phyloP scores from a whole-genome alignment of 1,284 basidiomycete genomes.

The Fomitiporia mediterranea region DNA sequence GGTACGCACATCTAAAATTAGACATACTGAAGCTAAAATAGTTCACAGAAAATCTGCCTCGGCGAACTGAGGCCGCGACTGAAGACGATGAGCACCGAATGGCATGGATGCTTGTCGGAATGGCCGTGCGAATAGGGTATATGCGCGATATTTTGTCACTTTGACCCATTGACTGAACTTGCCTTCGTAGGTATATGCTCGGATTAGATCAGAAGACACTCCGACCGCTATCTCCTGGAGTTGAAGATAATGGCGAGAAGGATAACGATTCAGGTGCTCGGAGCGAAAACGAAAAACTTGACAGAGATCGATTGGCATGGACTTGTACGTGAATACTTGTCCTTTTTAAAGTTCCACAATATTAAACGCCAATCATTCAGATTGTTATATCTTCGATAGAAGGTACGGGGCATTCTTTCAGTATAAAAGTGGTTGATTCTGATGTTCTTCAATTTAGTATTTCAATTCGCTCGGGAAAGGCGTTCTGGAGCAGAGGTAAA shows the following conservation, averaged over 20 bases:
- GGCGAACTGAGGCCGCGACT: conserved; percentile 15
- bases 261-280: conserved; percentile 2
- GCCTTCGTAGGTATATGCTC: conserved; percentile 25
- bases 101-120: conserved; percentile 36
- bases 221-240: conserved; percentile 31
- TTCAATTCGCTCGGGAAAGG: conserved; percentile 27
- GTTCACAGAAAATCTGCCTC: conserved; percentile 17
- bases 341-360: neutral
- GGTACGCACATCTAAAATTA: conserved; percentile 20
- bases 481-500: conserved; percentile 34
- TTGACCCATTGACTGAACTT: neutral
- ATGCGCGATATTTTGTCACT: neutral
- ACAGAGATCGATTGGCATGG: conserved; percentile 36
- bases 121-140: conserved; percentile 29
- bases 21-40: neutral
- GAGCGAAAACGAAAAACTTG: conserved; percentile 25
- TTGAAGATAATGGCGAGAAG: conserved; percentile 25
- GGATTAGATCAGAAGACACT: conserved; percentile 31
- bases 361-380: conserved; percentile 4
- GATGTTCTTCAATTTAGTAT: conserved; percentile 10
- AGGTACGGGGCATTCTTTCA: neutral
- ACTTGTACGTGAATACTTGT: conserved; percentile 27
- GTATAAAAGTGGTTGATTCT: neutral
- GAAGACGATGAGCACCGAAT: conserved; percentile 32
- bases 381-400: conserved; percentile 37